Evolutionary conservation across 2,329 filamentous ascomycete species (phyloP).

Genomic region (Diatrype stigma): DNA sequence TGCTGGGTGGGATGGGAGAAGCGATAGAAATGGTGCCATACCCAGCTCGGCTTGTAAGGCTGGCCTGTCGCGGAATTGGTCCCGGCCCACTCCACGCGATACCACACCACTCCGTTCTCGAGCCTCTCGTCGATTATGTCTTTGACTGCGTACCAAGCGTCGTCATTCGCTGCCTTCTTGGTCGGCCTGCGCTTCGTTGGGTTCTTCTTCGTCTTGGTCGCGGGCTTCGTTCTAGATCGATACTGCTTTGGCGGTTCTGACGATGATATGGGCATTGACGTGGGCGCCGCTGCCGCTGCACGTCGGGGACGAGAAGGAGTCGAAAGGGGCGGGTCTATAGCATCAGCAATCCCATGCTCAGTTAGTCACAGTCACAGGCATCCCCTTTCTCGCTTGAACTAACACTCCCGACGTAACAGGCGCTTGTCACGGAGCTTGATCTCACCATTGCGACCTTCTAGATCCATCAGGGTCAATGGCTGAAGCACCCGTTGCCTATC

Average conservation of each 20-base stretch:
- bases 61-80: conserved; percentile 43
- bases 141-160: conserved; percentile 26
- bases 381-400: no score
- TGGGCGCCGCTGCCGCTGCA: not conserved
- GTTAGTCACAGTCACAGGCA: no score
- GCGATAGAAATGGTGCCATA: conserved; percentile 20
- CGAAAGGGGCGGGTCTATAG: not conserved
- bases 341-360: not conserved
- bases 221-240: not conserved
- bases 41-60: conserved; percentile 49
- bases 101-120: conserved; percentile 31
- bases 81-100: conserved; percentile 54
- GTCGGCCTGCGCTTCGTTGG: conserved; percentile 8
- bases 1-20: not conserved
- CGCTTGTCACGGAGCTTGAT: not conserved
- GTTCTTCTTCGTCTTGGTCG: conserved; percentile 1
- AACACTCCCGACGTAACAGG: not conserved
- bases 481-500: not conserved
- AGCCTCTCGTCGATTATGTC: conserved; percentile 35
- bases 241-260: not conserved
- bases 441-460: not conserved
- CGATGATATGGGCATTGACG: not conserved
- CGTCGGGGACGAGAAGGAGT: not conserved
- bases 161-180: conserved; percentile 1
- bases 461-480: not conserved